Evolutionary conservation across 2,329 filamentous ascomycete species (phyloP).

Genomic region (Penicillium concentricum): DNA sequence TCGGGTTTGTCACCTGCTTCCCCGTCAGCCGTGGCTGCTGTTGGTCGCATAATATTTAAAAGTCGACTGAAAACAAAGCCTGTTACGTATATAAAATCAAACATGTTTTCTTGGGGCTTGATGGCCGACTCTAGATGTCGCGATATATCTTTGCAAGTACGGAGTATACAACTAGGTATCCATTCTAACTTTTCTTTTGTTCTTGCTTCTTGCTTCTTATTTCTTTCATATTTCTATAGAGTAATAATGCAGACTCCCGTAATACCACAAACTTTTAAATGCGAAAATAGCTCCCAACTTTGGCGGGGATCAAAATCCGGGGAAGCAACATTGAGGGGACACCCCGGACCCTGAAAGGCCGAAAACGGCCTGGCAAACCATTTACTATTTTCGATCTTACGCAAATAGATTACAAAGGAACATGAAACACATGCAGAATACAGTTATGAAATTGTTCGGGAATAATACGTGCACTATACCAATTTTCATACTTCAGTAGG

Average conservation of each 20-base stretch:
- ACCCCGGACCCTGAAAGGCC: not conserved
- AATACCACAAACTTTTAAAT: not conserved
- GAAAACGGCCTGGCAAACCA: not conserved
- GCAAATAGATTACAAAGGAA: slow-evolving; percentile 8
- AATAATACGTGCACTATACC: not conserved
- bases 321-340: slow-evolving; percentile 3
- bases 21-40: not conserved
- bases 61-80: not conserved
- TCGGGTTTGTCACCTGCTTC: slow-evolving; percentile 1
- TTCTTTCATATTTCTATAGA: not conserved
- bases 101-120: not conserved
- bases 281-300: not conserved
- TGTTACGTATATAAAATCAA: not conserved
- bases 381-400: not conserved
- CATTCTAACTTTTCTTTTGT: not conserved
- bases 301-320: slow-evolving; percentile 3
- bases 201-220: too few species aligned
- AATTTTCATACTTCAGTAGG: slow-evolving; percentile 1
- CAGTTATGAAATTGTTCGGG: not conserved
- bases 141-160: not conserved
- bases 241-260: not conserved
- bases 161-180: too few species aligned
- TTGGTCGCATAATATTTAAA: not conserved
- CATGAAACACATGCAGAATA: not conserved
- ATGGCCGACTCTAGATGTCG: not conserved